Evolutionary conservation across 2,329 filamentous ascomycete species (phyloP), one percentile per base, ranked within the genome.

Genomic region (Botrytis byssoidea): DNA sequence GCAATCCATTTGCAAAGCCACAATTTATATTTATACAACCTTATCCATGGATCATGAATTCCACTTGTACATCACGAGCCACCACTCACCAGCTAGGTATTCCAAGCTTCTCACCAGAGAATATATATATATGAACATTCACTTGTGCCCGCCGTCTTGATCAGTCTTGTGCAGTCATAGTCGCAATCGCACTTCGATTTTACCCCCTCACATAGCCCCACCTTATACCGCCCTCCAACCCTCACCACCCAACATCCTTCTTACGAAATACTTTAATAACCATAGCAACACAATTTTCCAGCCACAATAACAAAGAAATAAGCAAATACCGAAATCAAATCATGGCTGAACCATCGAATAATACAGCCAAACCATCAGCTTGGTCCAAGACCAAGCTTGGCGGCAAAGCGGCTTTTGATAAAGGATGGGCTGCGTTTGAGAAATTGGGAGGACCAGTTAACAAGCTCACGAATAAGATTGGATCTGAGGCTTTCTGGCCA

Each of bases 401-500:
- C n/a, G 51, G 72, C 20, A 74, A 74, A 59, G 68, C 68, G 35
- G 68, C 72, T 32, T 74, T 74, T 66, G 72, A 74, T 25, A 74
- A 74, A 71, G 72, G 72, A 60, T 74, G 72, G 72, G 37, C 72
- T 64, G 67, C 67, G 22, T 65, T 74, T 40, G 74, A 75, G 25
- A 75, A 72, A 35, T 37, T 75, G 32, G 92, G 92, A 74, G 86
- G 88, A 2, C 93, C 94, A 4, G 90, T 97, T 80, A 97, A 97
- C 81, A 90, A 87, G 74, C 82, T 97, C 35, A 93, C 91, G 25
- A 94, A 97, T 83, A 94, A 92, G 83, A 85, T 97, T 55, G 94
- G 94, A 74, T 88, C 87, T 44, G 94, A 97, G 81, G 90, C 92
- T 37, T 95, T 95, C 80, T 96, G 93, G 93, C 94, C 94, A 4